Evolutionary conservation across 2,329 filamentous ascomycete genomes (phyloP).

Genomic region (Sarocladium brachiariae): DNA sequence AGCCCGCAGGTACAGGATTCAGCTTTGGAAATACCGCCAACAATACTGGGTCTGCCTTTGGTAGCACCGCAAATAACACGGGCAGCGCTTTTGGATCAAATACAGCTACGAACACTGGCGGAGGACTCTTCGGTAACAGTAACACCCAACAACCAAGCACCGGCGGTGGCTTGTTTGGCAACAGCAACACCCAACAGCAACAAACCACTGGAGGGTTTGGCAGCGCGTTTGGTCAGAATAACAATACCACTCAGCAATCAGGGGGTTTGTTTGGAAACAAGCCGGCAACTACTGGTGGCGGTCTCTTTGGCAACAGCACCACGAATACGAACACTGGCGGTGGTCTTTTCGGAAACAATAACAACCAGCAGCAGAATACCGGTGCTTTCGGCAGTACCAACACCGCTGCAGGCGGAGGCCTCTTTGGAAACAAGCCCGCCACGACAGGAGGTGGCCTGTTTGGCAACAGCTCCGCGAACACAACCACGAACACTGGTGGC

Average conservation of each 20-base stretch:
- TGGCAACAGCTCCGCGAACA: conserved; percentile 26
- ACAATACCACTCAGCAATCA: conserved; percentile 33
- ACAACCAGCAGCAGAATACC: conserved; percentile 30
- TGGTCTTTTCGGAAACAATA: conserved; percentile 37
- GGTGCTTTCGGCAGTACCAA: conserved; percentile 4
- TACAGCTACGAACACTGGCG: conserved; percentile 21
- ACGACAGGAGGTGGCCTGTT: conserved; percentile 32
- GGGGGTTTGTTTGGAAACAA: conserved; percentile 47
- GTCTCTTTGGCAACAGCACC: conserved; percentile 35
- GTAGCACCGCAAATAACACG: not conserved
- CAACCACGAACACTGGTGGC: conserved; percentile 22
- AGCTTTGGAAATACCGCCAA: conserved; percentile 42
- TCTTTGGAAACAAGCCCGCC: conserved; percentile 5
- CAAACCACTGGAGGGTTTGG: conserved; percentile 46
- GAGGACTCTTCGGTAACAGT: conserved; percentile 32
- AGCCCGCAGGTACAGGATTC: conserved; percentile 31
- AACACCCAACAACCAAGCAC: conserved; percentile 25
- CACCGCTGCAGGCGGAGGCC: not conserved
- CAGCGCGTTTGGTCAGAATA: conserved; percentile 14
- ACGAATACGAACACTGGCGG: conserved; percentile 27
- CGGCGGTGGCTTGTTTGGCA: conserved; percentile 38
- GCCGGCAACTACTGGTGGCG: conserved; percentile 23
- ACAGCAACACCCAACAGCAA: conserved; percentile 25
- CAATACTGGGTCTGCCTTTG: conserved; percentile 20
- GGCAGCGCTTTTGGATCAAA: conserved; percentile 38